phyloP scores from a whole-genome alignment of 768 basidiomycete genomes.

The Zangia roseola region DNA sequence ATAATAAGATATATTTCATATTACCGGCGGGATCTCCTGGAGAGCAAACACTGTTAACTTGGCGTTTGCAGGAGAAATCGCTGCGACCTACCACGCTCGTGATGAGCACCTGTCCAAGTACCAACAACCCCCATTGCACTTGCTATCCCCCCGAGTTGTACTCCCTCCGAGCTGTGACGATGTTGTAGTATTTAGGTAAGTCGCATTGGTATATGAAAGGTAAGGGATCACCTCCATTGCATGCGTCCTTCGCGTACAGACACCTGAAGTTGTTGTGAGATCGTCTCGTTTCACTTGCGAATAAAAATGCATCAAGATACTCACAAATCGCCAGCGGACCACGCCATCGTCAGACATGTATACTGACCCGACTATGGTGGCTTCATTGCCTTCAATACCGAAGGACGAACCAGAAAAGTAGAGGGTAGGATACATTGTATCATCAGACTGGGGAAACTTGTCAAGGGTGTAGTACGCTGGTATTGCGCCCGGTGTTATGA shows the following conservation, averaged over 20 bases:
- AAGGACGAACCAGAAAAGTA: constrained; percentile 48
- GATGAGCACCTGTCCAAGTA: constrained; percentile 62
- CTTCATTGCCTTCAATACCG: constrained; percentile 42
- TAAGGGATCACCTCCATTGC: constrained; percentile 55
- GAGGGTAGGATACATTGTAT: constrained; percentile 40
- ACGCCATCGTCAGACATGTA: constrained; percentile 44
- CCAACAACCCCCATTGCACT: constrained; percentile 69
- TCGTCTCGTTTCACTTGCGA: constrained; percentile 7
- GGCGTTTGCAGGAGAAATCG: not conserved
- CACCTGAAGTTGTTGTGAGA: constrained; percentile 35
- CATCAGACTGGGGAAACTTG: constrained; percentile 20
- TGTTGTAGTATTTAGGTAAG: not conserved
- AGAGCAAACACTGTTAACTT: not conserved
- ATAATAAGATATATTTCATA: constrained; percentile 12
- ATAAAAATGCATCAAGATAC: constrained; percentile 22
- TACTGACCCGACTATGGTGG: constrained; percentile 50
- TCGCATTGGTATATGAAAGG: not conserved
- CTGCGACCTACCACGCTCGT: constrained; percentile 46
- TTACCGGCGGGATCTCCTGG: constrained; percentile 67
- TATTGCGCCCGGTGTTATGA: constrained; percentile 37
- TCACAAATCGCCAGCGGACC: constrained; percentile 60
- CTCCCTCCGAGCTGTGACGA: constrained; percentile 55
- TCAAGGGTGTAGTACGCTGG: constrained; percentile 19
- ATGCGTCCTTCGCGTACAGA: constrained; percentile 52
- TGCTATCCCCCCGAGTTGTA: constrained; percentile 63